phyloP scores from a whole-genome alignment of 345 rosid genomes.

The Kandelia obovata region DNA sequence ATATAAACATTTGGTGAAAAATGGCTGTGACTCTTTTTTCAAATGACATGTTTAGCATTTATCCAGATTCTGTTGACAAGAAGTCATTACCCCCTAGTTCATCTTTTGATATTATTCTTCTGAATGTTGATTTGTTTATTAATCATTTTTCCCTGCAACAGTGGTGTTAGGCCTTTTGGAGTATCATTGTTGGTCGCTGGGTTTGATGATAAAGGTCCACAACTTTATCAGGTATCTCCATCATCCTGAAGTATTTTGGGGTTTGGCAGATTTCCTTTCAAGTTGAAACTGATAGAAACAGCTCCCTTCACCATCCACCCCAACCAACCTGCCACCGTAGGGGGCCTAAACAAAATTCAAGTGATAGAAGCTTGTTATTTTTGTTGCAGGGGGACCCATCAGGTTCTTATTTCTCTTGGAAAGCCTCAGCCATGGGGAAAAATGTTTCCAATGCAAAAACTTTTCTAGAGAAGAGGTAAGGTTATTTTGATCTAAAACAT shows the following conservation, averaged over 20 bases:
- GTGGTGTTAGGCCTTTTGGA: conserved; percentile 97
- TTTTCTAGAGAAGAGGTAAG: conserved; percentile 89
- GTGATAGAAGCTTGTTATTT: neutral
- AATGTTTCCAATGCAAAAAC: conserved; percentile 94
- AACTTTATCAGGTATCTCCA: conserved; percentile 70
- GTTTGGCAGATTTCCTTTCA: no score
- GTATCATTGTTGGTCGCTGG: conserved; percentile 92
- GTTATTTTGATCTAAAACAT: neutral
- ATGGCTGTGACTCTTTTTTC: no score
- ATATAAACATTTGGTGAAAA: no score
- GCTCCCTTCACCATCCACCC: no score
- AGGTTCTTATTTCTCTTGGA: conserved; percentile 99
- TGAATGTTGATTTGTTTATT: neutral
- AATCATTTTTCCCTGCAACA: conserved; percentile 20
- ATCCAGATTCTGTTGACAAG: no score
- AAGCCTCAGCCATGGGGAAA: conserved; percentile 98
- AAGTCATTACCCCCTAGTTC: no score
- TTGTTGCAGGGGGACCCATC: conserved; percentile 79
- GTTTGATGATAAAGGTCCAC: conserved; percentile 92
- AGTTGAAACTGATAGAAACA: no score
- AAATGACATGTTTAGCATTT: no score
- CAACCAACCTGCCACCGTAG: no score
- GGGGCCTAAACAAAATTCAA: no score
- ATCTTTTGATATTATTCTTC: neutral
- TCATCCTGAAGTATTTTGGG: no score